Evolutionary conservation across 345 rosid genomes (phyloP).

Genomic region (Eucalyptus shirleyi): DNA sequence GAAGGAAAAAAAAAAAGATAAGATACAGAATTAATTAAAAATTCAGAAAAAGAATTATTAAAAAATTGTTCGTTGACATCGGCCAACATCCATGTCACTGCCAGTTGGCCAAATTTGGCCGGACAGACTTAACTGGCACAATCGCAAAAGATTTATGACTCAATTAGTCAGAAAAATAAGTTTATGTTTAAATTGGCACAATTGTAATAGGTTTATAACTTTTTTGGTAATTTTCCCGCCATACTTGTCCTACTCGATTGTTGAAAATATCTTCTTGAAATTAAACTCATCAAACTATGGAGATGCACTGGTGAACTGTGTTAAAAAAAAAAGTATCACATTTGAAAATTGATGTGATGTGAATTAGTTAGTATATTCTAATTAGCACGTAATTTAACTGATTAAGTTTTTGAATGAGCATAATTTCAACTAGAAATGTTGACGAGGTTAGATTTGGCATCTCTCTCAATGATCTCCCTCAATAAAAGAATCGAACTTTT

Average conservation of each 20-base stretch:
- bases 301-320: background rate
- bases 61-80: no score
- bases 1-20: no score
- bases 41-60: no score
- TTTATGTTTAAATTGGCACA: no score
- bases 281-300: background rate
- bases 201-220: no score
- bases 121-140: fast-evolving
- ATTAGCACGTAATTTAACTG: background rate
- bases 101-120: no score
- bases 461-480: background rate
- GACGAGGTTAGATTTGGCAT: background rate
- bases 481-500: background rate
- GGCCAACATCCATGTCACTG: fast-evolving
- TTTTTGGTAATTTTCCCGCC: background rate
- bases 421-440: background rate
- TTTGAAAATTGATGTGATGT: background rate
- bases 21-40: no score
- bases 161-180: no score
- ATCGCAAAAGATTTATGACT: no score
- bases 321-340: background rate
- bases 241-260: background rate
- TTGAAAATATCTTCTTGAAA: background rate
- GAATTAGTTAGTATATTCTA: background rate
- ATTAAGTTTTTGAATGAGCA: background rate